These are phyloP conservation scores for Dictyostelium capitatum DNA, from an alignment of 78 protist species.

Conservation along the genomic window DNA sequence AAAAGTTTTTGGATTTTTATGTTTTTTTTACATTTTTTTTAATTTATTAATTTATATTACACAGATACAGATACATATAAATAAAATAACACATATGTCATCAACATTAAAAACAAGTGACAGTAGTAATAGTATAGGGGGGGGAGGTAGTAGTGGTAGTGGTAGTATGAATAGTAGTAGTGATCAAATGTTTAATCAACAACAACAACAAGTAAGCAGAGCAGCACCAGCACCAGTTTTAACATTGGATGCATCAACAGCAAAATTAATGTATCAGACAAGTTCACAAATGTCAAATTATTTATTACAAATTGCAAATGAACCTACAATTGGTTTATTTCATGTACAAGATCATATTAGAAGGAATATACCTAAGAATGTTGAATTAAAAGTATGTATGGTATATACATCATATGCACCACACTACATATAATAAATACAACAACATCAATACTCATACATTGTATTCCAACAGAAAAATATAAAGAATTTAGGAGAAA, in stretches of 20 bases:
- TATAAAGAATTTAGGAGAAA: not conserved
- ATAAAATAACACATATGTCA: not conserved
- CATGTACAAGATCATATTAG: slow-evolving; percentile 85
- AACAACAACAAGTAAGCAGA: slow-evolving; percentile 10
- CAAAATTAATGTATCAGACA: slow-evolving; percentile 33
- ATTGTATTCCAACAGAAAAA: not conserved
- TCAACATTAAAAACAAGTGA: not conserved
- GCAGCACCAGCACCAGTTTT: not conserved
- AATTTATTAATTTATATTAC: not conserved
- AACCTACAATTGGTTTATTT: slow-evolving; percentile 80
- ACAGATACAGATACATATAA: not conserved
- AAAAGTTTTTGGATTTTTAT: too few relatives aligned
- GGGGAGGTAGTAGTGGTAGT: not conserved
- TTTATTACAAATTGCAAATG: slow-evolving; percentile 72
- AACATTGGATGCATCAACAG: slow-evolving; percentile 54
- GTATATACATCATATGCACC: too few relatives aligned
- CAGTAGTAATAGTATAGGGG: not conserved
- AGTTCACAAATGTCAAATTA: slow-evolving; percentile 65
- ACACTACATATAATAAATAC: not conserved
- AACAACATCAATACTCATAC: not conserved
- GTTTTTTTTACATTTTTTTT: too few relatives aligned
- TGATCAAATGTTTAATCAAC: not conserved
- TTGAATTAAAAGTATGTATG: slow-evolving; percentile 19
- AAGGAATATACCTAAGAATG: slow-evolving; percentile 76
- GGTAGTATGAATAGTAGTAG: not conserved